Evolutionary conservation across 2,329 filamentous ascomycete species (phyloP).

Genomic region (Colletotrichum melonis): DNA sequence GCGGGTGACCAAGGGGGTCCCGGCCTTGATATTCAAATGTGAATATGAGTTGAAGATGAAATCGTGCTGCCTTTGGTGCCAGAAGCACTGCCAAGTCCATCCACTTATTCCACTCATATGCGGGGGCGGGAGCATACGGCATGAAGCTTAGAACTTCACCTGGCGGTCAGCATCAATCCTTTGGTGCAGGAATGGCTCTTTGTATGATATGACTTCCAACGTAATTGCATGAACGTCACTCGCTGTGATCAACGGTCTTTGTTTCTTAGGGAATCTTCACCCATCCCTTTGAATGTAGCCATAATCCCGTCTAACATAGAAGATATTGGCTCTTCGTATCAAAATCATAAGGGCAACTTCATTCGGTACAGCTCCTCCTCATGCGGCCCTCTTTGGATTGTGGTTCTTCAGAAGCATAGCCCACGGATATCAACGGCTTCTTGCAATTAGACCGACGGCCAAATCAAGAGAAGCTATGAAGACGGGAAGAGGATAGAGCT

Average conservation of each 20-base stretch:
- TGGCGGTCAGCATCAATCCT: neutral
- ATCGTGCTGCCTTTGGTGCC: neutral
- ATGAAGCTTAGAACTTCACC: neutral
- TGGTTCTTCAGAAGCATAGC: neutral
- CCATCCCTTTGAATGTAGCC: neutral
- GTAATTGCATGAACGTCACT: neutral
- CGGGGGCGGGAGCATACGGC: neutral
- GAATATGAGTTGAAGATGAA: constrained; percentile 5
- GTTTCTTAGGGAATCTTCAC: no score
- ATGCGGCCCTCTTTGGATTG: neutral
- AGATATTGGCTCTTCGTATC: neutral
- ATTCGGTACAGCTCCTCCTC: neutral
- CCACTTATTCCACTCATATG: neutral
- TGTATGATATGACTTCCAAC: neutral
- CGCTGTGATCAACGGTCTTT: neutral
- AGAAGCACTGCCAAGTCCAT: neutral
- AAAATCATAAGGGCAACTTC: neutral
- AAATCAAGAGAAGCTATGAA: neutral
- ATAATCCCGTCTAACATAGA: neutral
- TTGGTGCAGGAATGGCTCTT: neutral
- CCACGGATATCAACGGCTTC: neutral
- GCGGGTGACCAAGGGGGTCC: neutral
- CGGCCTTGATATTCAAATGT: neutral
- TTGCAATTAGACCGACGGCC: neutral
- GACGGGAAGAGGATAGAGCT: neutral